Evolutionary conservation across 2,329 filamentous ascomycete genomes (phyloP).

Genomic region (Fusarium albosuccineum): DNA sequence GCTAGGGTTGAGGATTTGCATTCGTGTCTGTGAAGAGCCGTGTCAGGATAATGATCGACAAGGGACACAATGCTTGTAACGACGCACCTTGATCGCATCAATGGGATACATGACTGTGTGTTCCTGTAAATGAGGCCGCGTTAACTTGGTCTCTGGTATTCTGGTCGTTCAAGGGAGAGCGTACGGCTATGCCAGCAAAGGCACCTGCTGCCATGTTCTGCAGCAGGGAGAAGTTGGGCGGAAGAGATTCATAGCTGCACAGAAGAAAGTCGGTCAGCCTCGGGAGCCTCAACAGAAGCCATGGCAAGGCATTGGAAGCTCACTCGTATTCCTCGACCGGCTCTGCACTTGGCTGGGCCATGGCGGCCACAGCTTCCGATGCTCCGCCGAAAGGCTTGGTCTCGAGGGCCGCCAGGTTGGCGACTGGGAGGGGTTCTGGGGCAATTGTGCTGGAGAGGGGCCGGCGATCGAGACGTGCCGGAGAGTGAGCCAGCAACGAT

Average conservation of each 20-base stretch:
- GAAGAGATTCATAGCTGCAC: conserved; percentile 88
- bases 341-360: conserved; percentile 77
- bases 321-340: conserved; percentile 76
- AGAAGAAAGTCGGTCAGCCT: conserved; percentile 19
- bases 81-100: conserved; percentile 90
- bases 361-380: conserved; percentile 75
- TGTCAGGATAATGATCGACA: conserved; percentile 35
- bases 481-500: conserved; percentile 17
- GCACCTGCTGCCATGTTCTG: conserved; percentile 98
- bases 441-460: conserved; percentile 33
- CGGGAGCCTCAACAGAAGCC: not conserved
- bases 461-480: conserved; percentile 22
- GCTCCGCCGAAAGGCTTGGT: conserved; percentile 72
- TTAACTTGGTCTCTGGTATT: conserved; percentile 20
- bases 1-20: conserved; percentile 93
- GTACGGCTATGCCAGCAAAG: conserved; percentile 94
- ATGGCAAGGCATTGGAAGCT: conserved; percentile 43
- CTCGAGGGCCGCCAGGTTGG: conserved; percentile 74
- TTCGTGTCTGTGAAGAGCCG: conserved; percentile 79
- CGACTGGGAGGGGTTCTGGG: conserved; percentile 48
- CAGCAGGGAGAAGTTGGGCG: conserved; percentile 91
- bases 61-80: not conserved
- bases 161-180: conserved; percentile 46
- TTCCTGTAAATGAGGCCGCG: conserved; percentile 70
- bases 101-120: conserved; percentile 99